A percentile compares a stretch with the other conserved stretches of the same genome.
Evolutionary conservation across 1,284 basidiomycete genomes (phyloP).

Genomic region (Ustilago trichophora): DNA sequence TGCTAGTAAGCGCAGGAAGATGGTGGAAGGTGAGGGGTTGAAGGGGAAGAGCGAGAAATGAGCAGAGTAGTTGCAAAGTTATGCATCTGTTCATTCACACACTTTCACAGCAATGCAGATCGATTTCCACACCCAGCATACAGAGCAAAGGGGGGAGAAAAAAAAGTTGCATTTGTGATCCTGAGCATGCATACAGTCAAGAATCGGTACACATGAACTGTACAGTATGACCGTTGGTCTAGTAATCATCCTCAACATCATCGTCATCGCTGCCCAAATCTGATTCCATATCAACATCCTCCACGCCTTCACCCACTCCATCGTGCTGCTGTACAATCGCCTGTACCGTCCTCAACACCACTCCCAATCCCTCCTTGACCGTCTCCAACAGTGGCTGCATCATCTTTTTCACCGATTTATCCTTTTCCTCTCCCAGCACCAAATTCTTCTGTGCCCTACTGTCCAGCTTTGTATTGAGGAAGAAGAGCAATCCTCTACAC

Average conservation of each 20-base stretch:
- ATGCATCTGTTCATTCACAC: too few relatives aligned
- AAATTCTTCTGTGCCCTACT: slow-evolving; percentile 17
- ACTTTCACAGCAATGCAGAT: too few relatives aligned
- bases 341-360: slow-evolving; percentile 17
- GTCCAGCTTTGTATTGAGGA: slow-evolving; percentile 41
- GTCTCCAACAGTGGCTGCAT: slow-evolving; percentile 16
- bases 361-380: slow-evolving; percentile 9
- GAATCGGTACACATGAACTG: too few relatives aligned
- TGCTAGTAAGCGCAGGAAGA: slow-evolving; percentile 57
- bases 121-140: too few relatives aligned
- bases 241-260: slow-evolving; percentile 10
- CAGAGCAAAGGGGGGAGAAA: too few relatives aligned
- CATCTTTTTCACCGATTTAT: slow-evolving; percentile 4
- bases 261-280: too few relatives aligned
- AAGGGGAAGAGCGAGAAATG: not conserved
- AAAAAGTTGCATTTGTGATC: too few relatives aligned
- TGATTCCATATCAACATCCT: too few relatives aligned
- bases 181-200: too few relatives aligned
- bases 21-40: not conserved
- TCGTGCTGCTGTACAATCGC: slow-evolving; percentile 28
- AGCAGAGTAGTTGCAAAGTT: too few relatives aligned
- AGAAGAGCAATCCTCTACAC: slow-evolving; percentile 51
- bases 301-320: not conserved
- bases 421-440: slow-evolving; percentile 23
- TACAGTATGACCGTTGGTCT: too few relatives aligned